Percentiles rank a stretch among this genome's conserved stretches.
Conservation (phyloP, 2,329 filamentous ascomycete genomes). For the Penicillium sp. region DNA sequence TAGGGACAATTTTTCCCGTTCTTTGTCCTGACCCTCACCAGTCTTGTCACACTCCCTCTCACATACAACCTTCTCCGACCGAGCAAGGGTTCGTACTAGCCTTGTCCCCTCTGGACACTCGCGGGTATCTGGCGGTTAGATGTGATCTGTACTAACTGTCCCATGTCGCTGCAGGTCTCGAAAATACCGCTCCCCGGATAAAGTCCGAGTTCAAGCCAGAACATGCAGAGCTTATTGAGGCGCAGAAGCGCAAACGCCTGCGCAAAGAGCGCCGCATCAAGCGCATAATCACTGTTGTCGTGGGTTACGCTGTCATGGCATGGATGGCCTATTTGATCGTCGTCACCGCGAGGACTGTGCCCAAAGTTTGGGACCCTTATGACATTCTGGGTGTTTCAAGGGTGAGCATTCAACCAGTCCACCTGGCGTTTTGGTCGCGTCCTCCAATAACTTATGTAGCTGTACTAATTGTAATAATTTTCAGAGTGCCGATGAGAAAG, state of each 20-base stretch:
- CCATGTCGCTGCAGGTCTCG: slow-evolving; percentile 49
- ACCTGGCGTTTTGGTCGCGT: no score
- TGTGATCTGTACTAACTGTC: slow-evolving; percentile 2
- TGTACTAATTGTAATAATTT: no score
- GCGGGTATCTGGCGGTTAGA: no score
- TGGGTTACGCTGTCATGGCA: slow-evolving; percentile 74
- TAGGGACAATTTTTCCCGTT: slow-evolving; percentile 98
- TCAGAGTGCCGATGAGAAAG: slow-evolving; percentile 74
- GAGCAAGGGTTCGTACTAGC: slow-evolving; percentile 48
- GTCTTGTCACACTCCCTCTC: slow-evolving; percentile 78
- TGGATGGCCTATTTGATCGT: slow-evolving; percentile 88
- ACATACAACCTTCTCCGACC: slow-evolving; percentile 81
- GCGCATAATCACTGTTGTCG: slow-evolving; percentile 63
- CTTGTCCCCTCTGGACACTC: no score
- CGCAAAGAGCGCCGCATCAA: slow-evolving; percentile 83
- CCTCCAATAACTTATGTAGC: no score
- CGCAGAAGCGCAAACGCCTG: slow-evolving; percentile 75
- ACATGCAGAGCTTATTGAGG: slow-evolving; percentile 73
- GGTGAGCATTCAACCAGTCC: no score
- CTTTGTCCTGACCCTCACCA: slow-evolving; percentile 86
- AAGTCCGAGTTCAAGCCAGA: slow-evolving; percentile 70
- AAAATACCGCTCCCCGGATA: slow-evolving; percentile 73
- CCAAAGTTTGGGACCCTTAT: slow-evolving; percentile 93
- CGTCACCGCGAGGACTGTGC: slow-evolving; percentile 60
- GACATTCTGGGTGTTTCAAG: slow-evolving; percentile 81